phyloP scores from a whole-genome alignment of 768 basidiomycete species.

The Boletus tylopilopsis region DNA sequence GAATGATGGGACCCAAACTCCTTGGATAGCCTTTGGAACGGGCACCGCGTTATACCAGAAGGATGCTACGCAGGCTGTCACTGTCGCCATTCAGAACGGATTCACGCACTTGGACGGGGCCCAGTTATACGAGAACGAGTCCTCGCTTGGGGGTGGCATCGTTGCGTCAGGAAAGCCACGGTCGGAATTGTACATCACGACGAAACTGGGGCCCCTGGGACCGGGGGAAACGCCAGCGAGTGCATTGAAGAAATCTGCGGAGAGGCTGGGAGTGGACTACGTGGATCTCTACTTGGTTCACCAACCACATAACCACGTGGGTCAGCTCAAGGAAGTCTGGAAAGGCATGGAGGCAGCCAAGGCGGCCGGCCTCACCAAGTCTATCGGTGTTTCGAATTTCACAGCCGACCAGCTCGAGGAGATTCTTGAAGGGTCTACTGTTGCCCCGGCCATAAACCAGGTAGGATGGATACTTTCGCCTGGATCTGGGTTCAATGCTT shows the following conservation, averaged over 20 bases:
- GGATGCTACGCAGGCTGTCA: slow-evolving; percentile 40
- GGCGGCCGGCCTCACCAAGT: slow-evolving; percentile 36
- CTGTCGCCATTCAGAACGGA: slow-evolving; percentile 49
- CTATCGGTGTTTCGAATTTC: slow-evolving; percentile 58
- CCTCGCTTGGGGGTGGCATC: slow-evolving; percentile 48
- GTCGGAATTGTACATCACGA: slow-evolving; percentile 58
- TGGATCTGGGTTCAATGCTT: background rate
- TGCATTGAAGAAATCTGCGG: slow-evolving; percentile 49
- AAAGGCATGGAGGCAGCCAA: slow-evolving; percentile 56
- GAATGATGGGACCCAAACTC: slow-evolving; percentile 51
- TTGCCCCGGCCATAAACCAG: slow-evolving; percentile 54
- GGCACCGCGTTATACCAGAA: slow-evolving; percentile 49
- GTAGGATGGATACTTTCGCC: slow-evolving; percentile 18
- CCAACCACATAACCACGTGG: slow-evolving; percentile 34
- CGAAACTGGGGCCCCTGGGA: slow-evolving; percentile 40
- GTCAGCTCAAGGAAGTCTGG: slow-evolving; percentile 53
- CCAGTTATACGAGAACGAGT: slow-evolving; percentile 56
- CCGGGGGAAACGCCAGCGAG: slow-evolving; percentile 45
- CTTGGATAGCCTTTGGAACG: slow-evolving; percentile 61
- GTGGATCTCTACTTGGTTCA: slow-evolving; percentile 70
- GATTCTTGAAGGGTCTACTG: slow-evolving; percentile 40
- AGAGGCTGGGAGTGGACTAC: slow-evolving; percentile 49
- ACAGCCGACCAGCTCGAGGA: slow-evolving; percentile 39
- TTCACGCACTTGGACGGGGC: slow-evolving; percentile 66
- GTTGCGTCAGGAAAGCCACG: slow-evolving; percentile 47